Base-by-base conservation (phyloP, 2,329 filamentous ascomycete species). In the Xylaria multiplex region DNA sequence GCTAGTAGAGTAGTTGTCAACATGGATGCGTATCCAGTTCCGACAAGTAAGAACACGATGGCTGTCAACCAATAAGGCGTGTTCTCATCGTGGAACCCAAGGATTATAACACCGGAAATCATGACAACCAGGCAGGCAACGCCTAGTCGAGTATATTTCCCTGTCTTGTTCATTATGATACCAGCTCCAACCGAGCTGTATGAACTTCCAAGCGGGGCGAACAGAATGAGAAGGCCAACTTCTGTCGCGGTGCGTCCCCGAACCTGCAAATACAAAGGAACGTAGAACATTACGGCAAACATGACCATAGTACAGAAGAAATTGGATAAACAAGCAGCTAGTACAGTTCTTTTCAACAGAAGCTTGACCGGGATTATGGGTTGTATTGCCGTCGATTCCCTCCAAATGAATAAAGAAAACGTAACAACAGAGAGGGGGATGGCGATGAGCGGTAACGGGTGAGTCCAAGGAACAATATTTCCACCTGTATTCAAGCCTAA, bases 101-200 rank as follows among this genome's bases (percentile, higher is more conserved):
- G 57, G 35, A 63, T 63, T 24, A 24, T 45, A 22, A 63, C 35
- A 14, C 60, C 60, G 8, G 57, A 53, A 8, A 53, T 57, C 27
- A 63, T 52, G 4, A 45, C 45, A 6, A 63, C 37, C 32, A 63
- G 27, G 9, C 45, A 63, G 46, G 35, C 52, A 52, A 57, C 57
- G 6, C 45, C 60, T 13, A 63, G 46, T 35, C 53, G 45, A 9
- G 57, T 53, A 53, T 63, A 63, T 6, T 58, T 63, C 7, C 60
- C 60, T n/a, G 60, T 63, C n/a, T 9, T 63, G 35, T 63, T 63
- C 60, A 63, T 63, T 35, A 63, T 63, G 27, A 49, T n/a, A 14
- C 57, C 53, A 1, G 60, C 60, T 6, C 53, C 60, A 19, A 32
- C 53, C 2, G 60, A 56, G 5, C 53, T 63, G 14, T 35, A 35